Conservation (phyloP, 2,329 filamentous ascomycete species). For the Alternaria panax region DNA sequence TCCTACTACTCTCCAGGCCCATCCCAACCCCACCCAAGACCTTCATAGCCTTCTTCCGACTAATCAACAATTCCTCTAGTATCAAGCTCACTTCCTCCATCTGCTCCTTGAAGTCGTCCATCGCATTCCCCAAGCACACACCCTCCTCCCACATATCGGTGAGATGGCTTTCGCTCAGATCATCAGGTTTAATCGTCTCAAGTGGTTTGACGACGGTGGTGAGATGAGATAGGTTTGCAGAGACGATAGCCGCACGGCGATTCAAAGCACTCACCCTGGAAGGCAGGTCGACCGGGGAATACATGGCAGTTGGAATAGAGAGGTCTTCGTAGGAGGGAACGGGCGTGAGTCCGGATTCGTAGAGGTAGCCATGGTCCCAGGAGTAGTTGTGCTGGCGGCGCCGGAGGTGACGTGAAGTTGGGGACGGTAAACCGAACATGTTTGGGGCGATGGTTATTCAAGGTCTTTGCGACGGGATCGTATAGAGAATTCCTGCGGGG, state of each 20-base stretch:
- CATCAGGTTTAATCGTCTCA: conserved; percentile 2
- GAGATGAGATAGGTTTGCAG: conserved; percentile 3
- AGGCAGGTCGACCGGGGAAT: conserved; percentile 2
- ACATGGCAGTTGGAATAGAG: neutral
- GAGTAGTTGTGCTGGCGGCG: conserved; percentile 10
- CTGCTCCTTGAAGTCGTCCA: conserved; percentile 8
- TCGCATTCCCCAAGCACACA: neutral
- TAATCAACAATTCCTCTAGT: neutral
- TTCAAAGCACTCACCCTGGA: conserved; percentile 8
- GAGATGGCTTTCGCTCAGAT: conserved; percentile 2
- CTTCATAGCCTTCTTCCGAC: conserved; percentile 4
- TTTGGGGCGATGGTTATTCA: neutral
- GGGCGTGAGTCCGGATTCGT: neutral
- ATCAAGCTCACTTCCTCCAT: conserved; percentile 19
- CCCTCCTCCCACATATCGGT: conserved; percentile 6
- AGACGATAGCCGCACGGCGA: conserved; percentile 9
- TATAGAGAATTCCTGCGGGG: neutral
- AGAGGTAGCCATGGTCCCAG: conserved; percentile 4
- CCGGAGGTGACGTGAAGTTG: neutral
- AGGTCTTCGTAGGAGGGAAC: conserved; percentile 3
- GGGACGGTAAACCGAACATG: neutral
- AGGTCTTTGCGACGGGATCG: neutral
- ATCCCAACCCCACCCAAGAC: neutral
- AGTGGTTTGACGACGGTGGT: conserved; percentile 10
- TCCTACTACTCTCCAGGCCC: neutral